Base-by-base conservation (phyloP, 2,329 filamentous ascomycete genomes). In the Apiospora rasikravindrae region DNA sequence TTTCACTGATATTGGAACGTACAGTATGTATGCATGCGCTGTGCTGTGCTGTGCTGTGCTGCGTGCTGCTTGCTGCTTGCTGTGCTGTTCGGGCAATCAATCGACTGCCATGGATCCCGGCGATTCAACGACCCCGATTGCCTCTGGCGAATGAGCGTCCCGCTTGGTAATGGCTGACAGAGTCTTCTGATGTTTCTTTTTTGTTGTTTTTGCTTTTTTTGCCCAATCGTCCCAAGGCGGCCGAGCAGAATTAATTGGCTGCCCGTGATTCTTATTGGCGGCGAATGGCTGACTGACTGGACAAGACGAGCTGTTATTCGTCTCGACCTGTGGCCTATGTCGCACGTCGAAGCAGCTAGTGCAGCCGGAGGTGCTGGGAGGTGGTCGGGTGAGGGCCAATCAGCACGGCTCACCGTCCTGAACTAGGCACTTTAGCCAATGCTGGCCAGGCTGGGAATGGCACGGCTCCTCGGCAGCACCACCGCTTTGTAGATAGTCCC, bases 401-500 rank as follows among this genome's bases (percentile, higher is more conserved):
- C 57, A 40, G 40, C n/a, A 19, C 10, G 57, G 33, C 33, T 64
- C 57, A 64, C 33, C 57, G 57, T 64, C 57, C 57, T 64, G 57
- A 64, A 64, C 57, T 64, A 64, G 57, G 57, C 57, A 61, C 57
- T 64, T 64, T 64, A 64, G 57, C 57, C 57, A 64, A 64, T 40
- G 57, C 57, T 40, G 57, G 57, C 29, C 57, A 49, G 24, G 67
- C 16, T 45, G 67, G 33, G 26, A 69, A 69, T 33, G 26, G 44
- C 44, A 69, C 67, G 67, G 67, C 67, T 69, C 19, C 67, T 37
- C 67, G 67, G 67, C 67, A 69, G 67, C 67, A 69, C 26, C 67
- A 69, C 67, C 67, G 53, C 71, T 72, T 69, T 8, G 33, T 22
- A 64, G 29, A 40, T 64, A 64, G 73, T 67, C 72, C 74, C 74